These are phyloP conservation scores for Sophora flavescens DNA, from an alignment of 306 rosid genomes.

Conservation along the genomic window DNA sequence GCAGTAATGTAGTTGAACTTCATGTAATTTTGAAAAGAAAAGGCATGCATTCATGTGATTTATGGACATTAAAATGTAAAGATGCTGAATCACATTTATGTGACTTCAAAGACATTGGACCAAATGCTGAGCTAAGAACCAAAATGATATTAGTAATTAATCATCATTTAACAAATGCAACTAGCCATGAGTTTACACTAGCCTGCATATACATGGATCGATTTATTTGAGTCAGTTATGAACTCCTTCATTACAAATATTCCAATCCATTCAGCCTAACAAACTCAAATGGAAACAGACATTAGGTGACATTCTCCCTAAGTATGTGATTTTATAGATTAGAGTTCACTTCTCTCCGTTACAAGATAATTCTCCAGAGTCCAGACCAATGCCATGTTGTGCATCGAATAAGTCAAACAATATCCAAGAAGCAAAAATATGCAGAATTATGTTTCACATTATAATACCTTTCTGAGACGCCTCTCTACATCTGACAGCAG, in stretches of 20 bases:
- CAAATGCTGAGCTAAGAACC: conserved; percentile 28
- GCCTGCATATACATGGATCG: conserved; percentile 9
- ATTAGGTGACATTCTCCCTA: conserved; percentile 28
- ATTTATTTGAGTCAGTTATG: neutral
- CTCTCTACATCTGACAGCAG: conserved; percentile 12
- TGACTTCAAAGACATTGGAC: neutral
- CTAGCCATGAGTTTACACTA: conserved; percentile 1
- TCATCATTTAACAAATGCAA: conserved; percentile 24
- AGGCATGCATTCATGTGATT: neutral
- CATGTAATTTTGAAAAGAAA: conserved; percentile 3
- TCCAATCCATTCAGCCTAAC: conserved; percentile 23
- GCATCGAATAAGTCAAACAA: conserved; percentile 9
- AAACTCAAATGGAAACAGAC: conserved; percentile 13
- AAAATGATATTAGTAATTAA: conserved; percentile 13
- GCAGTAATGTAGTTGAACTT: conserved; percentile 26
- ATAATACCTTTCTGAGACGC: conserved; percentile 39
- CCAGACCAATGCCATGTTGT: conserved; percentile 31
- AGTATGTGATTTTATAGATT: conserved; percentile 35
- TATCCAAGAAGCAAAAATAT: conserved; percentile 4
- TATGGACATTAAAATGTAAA: neutral
- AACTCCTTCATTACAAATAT: conserved; percentile 27
- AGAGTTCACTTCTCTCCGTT: conserved; percentile 10
- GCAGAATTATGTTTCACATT: conserved; percentile 3
- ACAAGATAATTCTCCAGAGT: conserved; percentile 22
- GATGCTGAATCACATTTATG: conserved; percentile 9